Percentiles rank a stretch among this genome's conserved stretches.
phyloP scores from a whole-genome alignment of 2,329 filamentous ascomycete genomes.

The Fusarium duplospermum region DNA sequence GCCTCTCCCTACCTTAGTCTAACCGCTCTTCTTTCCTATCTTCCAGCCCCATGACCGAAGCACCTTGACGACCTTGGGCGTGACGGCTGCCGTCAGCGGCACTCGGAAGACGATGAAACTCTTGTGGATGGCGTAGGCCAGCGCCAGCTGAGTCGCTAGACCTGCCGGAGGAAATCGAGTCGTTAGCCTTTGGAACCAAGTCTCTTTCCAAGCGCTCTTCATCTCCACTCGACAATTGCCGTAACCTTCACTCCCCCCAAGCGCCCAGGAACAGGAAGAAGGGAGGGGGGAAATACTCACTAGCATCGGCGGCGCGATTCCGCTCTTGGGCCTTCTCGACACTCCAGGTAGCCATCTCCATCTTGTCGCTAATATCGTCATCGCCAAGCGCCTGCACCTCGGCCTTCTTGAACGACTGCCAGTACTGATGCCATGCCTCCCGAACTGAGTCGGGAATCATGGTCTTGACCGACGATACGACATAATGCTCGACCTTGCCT shows the following conservation, averaged over 20 bases:
- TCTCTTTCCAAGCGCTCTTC: slow-evolving; percentile 11
- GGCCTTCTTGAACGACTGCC: slow-evolving; percentile 59
- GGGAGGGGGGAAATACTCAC: slow-evolving; percentile 65
- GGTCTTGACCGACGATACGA: slow-evolving; percentile 69
- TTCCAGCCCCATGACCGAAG: slow-evolving; percentile 93
- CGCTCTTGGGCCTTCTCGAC: slow-evolving; percentile 72
- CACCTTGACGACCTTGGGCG: slow-evolving; percentile 92
- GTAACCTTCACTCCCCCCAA: slow-evolving; percentile 11
- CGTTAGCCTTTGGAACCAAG: slow-evolving; percentile 38
- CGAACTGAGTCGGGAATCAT: slow-evolving; percentile 71
- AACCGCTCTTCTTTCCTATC: slow-evolving; percentile 77
- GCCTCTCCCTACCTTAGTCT: slow-evolving; percentile 1
- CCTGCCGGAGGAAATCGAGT: slow-evolving; percentile 54
- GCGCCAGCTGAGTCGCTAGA: slow-evolving; percentile 82
- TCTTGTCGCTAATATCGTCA: slow-evolving; percentile 57
- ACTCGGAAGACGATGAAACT: slow-evolving; percentile 97
- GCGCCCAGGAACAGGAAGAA: slow-evolving; percentile 12
- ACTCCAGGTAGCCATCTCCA: slow-evolving; percentile 68
- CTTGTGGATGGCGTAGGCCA: slow-evolving; percentile 98
- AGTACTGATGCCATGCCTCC: slow-evolving; percentile 62
- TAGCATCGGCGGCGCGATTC: slow-evolving; percentile 74
- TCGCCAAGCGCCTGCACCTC: slow-evolving; percentile 58
- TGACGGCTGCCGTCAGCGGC: slow-evolving; percentile 88
- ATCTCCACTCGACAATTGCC: slow-evolving; percentile 5
- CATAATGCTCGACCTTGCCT: slow-evolving; percentile 74